A percentile compares a stretch with the other conserved stretches of the same genome.
These are phyloP conservation scores for Fusarium equiseti DNA, from an alignment of 2,329 filamentous ascomycete genomes.

Conservation along the genomic window DNA sequence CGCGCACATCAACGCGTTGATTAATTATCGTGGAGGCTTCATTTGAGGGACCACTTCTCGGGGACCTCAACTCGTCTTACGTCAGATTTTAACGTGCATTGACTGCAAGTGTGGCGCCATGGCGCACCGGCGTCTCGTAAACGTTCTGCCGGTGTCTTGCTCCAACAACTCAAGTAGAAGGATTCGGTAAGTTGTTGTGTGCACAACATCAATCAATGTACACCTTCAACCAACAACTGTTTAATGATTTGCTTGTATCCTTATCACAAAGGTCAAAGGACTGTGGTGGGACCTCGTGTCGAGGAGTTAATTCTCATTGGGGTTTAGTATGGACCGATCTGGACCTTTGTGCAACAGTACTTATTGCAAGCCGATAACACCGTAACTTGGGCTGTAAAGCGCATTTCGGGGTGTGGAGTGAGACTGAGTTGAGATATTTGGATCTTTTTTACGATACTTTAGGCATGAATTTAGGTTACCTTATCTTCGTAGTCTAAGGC, in stretches of 20 bases:
- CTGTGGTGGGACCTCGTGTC: background rate
- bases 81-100: conserved; percentile 1
- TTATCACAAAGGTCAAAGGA: background rate
- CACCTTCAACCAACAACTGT: background rate
- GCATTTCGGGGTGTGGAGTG: no score
- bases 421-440: background rate
- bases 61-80: background rate
- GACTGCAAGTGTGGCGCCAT: background rate
- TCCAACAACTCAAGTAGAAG: no score
- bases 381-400: no score
- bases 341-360: background rate
- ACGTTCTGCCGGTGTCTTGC: background rate
- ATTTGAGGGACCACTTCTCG: background rate
- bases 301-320: background rate
- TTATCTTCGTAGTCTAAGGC: background rate
- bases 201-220: background rate
- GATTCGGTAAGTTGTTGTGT: background rate
- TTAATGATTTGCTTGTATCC: background rate
- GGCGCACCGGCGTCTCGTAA: background rate
- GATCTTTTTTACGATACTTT: background rate
- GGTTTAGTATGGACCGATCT: background rate
- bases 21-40: background rate
- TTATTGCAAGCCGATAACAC: background rate
- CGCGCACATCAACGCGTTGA: background rate
- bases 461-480: background rate